Evolutionary conservation across 352 stramenopile species (phyloP), one percentile per base, ranked within the genome.

Genomic region (Globisporangium takayamanum): DNA sequence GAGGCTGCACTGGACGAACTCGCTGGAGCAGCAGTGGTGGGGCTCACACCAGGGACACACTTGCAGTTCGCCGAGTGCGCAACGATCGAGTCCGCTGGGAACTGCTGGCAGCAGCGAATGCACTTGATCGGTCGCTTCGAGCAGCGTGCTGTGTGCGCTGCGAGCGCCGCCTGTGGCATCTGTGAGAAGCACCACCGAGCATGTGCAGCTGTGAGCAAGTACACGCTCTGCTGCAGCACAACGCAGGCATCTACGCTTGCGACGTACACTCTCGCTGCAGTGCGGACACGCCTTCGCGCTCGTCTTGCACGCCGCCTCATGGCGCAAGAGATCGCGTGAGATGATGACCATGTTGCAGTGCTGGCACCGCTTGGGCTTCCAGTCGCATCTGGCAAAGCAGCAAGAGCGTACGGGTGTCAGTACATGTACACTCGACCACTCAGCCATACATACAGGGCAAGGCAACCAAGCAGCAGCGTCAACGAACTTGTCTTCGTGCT

Each of bases 271-370:
- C 60, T 92, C 75, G 26, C 73, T 73, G 67, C 83, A 92, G 55
- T 92, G 75, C 5, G 67, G 63, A 36, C 83, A 92, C n/a, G 51
- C 66, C 51, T 89, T 88, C 8, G 67, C 41, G 55, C 72, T 88
- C 16, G 68, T 84, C 59, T 87, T 89, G 56, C 83, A 92, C 7
- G 70, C 82, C 0, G 69, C 60, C 63, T 92, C 83, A 59, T 92
- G 83, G 1, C 80, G 77, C 1, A 52, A 41, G 10, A 90, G 58
- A 49, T 90, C 80, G 5, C 78, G 71, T 16, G 76, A 72, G 57
- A 89, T 90, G 51, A 92, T 83, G 22, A 89, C 80, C 83, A 89
- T 90, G 57, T 88, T 90, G 66, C 80, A 92, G 55, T 88, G 77
- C 48, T 89, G 80, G 48, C 83, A 92, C 20, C 79, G 77, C 62